Conservation (phyloP, 495 filamentous ascomycete species). For the Talaromyces adpressus region DNA sequence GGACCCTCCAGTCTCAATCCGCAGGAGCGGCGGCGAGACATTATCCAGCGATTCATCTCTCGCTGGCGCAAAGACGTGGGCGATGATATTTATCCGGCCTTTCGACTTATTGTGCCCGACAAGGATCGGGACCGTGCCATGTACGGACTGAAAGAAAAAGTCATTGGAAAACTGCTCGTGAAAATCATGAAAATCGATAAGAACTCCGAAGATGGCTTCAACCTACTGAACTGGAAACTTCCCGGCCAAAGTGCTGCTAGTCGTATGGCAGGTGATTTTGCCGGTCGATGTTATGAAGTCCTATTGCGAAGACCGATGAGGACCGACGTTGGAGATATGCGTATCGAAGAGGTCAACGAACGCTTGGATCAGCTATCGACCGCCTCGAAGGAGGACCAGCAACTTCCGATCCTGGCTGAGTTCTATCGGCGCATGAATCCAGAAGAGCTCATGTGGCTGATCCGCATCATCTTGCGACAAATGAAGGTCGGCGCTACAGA, state of each 20-base stretch:
- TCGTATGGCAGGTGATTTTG: conserved; percentile 81
- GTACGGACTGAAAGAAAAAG: conserved; percentile 92
- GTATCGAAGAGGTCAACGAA: conserved; percentile 83
- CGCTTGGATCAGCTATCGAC: conserved; percentile 72
- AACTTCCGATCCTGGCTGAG: conserved; percentile 67
- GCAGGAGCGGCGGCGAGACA: conserved; percentile 71
- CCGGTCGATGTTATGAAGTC: conserved; percentile 78
- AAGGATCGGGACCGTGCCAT: conserved; percentile 90
- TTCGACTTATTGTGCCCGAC: conserved; percentile 86
- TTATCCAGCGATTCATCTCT: conserved; percentile 85
- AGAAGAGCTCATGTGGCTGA: conserved; percentile 87
- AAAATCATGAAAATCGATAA: conserved; percentile 90
- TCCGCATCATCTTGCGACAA: conserved; percentile 88
- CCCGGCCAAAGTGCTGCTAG: conserved; percentile 59
- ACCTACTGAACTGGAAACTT: conserved; percentile 87
- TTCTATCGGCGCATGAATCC: conserved; percentile 93
- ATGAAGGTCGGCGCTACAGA: conserved; percentile 99
- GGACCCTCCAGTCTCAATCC: conserved; percentile 57
- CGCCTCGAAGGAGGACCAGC: conserved; percentile 71
- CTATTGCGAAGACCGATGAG: conserved; percentile 78
- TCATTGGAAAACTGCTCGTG: conserved; percentile 80
- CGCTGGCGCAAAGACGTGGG: conserved; percentile 85
- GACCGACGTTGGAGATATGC: conserved; percentile 65
- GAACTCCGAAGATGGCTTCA: conserved; percentile 80
- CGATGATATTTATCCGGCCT: conserved; percentile 85